phyloP scores from a whole-genome alignment of 2,329 filamentous ascomycete genomes.

The Pseudodiploospora longispora region DNA sequence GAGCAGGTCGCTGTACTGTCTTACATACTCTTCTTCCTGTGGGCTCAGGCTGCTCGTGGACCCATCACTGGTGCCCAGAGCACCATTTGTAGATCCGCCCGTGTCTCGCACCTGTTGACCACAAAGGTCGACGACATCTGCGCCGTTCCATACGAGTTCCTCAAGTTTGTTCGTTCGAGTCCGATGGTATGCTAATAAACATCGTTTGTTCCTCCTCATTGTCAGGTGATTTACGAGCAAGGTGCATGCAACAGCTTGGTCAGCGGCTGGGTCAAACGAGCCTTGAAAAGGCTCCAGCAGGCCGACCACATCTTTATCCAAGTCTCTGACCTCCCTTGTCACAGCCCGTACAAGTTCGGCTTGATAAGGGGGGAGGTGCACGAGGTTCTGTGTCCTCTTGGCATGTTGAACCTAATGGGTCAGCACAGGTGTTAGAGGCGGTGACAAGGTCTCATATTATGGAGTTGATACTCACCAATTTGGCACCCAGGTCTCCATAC shows the following conservation, averaged over 20 bases:
- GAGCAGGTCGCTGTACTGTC: slow-evolving; percentile 83
- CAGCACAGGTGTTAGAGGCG: neutral
- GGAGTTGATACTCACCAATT: slow-evolving; percentile 51
- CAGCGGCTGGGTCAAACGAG: slow-evolving; percentile 74
- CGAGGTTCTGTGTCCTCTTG: slow-evolving; percentile 82
- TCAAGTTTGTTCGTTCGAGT: slow-evolving; percentile 87
- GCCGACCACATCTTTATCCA: slow-evolving; percentile 75
- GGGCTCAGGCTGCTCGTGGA: slow-evolving; percentile 75
- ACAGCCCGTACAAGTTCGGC: slow-evolving; percentile 82
- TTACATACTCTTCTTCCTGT: slow-evolving; percentile 93
- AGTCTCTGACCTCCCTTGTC: slow-evolving; percentile 83
- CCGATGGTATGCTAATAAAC: slow-evolving; percentile 86
- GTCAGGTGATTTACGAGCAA: slow-evolving; percentile 89
- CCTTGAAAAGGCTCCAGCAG: slow-evolving; percentile 77
- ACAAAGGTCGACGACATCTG: slow-evolving; percentile 68
- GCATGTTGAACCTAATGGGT: slow-evolving; percentile 74
- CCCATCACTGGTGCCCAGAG: slow-evolving; percentile 32
- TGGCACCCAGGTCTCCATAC: slow-evolving; percentile 84
- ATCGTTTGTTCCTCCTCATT: slow-evolving; percentile 94
- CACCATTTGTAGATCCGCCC: slow-evolving; percentile 23
- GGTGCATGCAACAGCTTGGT: slow-evolving; percentile 79
- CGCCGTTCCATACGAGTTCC: slow-evolving; percentile 85
- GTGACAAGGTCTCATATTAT: neutral
- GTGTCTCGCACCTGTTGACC: slow-evolving; percentile 44
- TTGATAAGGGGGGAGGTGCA: slow-evolving; percentile 84